These are phyloP conservation scores for Trebouxiophyceae sp. DNA, from an alignment of 163 green algal species.

Conservation along the genomic window DNA sequence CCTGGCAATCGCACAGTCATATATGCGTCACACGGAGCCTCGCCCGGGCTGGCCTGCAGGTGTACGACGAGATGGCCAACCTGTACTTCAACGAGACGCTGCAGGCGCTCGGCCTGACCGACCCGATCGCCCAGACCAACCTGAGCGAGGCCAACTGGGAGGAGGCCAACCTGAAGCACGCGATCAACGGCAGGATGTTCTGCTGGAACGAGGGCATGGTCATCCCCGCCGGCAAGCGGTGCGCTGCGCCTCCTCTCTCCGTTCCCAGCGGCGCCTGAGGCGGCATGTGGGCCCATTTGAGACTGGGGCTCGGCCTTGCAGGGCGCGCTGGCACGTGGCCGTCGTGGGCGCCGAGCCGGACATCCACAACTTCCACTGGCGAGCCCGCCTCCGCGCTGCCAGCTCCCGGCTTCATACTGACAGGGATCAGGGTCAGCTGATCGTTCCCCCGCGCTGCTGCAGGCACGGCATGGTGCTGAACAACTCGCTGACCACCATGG, in stretches of 20 bases:
- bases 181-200: conserved; percentile 58
- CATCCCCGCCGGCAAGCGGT: conserved; percentile 18
- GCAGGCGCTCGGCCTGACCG: neutral
- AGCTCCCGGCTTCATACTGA: neutral
- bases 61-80: conserved; percentile 28
- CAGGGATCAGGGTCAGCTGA: neutral
- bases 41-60: conserved; percentile 9
- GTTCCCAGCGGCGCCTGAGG: too few species aligned
- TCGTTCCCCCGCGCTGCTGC: neutral
- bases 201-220: conserved; percentile 41
- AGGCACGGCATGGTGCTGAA: neutral
- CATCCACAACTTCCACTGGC: conserved; percentile 68
- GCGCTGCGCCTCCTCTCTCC: too few species aligned
- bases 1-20: too few species aligned
- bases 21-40: too few species aligned
- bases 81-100: conserved; percentile 21
- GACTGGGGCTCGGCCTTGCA: neutral
- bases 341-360: conserved; percentile 47
- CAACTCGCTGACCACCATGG: neutral
- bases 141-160: conserved; percentile 17
- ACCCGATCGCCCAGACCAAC: conserved; percentile 1
- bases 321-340: conserved; percentile 60
- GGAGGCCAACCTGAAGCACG: conserved; percentile 44
- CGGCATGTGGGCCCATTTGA: neutral
- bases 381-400: neutral